These are phyloP conservation scores for Exophiala calicioides DNA, from an alignment of 2,329 filamentous ascomycete species.

Conservation along the genomic window DNA sequence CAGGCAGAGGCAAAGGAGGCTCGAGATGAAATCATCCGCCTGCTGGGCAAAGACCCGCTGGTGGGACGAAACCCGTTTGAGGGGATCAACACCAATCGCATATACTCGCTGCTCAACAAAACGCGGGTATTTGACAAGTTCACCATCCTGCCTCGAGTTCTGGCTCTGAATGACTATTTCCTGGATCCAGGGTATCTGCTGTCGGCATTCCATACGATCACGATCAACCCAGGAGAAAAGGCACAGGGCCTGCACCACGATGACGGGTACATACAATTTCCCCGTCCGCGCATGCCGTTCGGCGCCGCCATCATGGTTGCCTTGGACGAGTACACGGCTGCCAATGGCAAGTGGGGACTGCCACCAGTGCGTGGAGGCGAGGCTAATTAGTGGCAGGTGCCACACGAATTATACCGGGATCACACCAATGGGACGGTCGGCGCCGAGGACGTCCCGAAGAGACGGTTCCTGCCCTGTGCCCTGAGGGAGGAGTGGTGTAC, in stretches of 20 bases:
- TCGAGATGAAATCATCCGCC: conserved; percentile 36
- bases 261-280: conserved; percentile 36
- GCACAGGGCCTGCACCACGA: conserved; percentile 43
- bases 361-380: conserved; percentile 8
- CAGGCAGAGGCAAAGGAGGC: conserved; percentile 36
- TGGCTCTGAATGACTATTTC: conserved; percentile 45
- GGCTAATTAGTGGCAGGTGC: conserved; percentile 36
- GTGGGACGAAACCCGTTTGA: conserved; percentile 42
- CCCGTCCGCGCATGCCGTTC: conserved; percentile 39
- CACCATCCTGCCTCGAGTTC: conserved; percentile 37
- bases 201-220: conserved; percentile 41
- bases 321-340: conserved; percentile 26
- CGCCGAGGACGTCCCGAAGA: conserved; percentile 32
- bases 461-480: conserved; percentile 38
- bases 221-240: conserved; percentile 42
- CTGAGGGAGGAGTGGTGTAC: conserved; percentile 41
- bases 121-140: conserved; percentile 43
- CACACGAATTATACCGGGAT: conserved; percentile 8
- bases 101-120: conserved; percentile 44
- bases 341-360: conserved; percentile 30
- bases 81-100: conserved; percentile 40
- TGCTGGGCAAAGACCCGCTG: conserved; percentile 35
- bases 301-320: conserved; percentile 38
- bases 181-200: conserved; percentile 42
- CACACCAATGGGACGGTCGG: conserved; percentile 38